Percentiles rank a stretch among this genome's conserved stretches.
Evolutionary conservation across 164 flowering plant genomes (phyloP).

Genomic region (Piper longum): DNA sequence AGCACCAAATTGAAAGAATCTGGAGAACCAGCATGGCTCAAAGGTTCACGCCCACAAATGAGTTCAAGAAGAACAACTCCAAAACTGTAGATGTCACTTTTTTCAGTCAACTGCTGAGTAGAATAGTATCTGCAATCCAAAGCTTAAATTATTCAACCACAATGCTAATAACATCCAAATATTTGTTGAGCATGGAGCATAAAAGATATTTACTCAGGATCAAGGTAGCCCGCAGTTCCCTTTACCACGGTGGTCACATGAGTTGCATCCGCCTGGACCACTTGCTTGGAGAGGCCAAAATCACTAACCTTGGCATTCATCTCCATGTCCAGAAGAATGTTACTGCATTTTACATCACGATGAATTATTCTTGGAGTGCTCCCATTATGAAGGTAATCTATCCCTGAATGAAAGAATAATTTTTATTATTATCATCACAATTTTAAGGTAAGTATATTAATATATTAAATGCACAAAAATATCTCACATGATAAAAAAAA

Average conservation of each 20-base stretch:
- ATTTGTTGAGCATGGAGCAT: neutral
- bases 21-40: conserved; percentile 58
- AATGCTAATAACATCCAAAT: neutral
- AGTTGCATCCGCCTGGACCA: conserved; percentile 46
- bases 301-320: conserved; percentile 83
- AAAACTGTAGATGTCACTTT: conserved; percentile 83
- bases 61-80: conserved; percentile 89
- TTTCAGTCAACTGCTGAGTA: conserved; percentile 77
- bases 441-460: neutral
- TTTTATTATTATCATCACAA: neutral
- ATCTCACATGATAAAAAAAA: neutral
- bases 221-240: conserved; percentile 87
- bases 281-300: conserved; percentile 84
- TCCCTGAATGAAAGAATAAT: conserved; percentile 23
- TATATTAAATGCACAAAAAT: neutral
- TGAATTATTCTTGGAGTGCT: conserved; percentile 74
- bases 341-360: conserved; percentile 78
- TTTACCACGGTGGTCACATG: conserved; percentile 79
- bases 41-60: conserved; percentile 79
- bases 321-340: conserved; percentile 60
- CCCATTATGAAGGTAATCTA: conserved; percentile 82
- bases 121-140: conserved; percentile 54
- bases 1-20: conserved; percentile 75
- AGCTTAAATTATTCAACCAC: neutral
- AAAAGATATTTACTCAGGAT: conserved; percentile 58